Evolutionary conservation across 768 basidiomycete genomes (phyloP), one percentile per base, ranked within the genome.

Genomic region (Mycena rosella): DNA sequence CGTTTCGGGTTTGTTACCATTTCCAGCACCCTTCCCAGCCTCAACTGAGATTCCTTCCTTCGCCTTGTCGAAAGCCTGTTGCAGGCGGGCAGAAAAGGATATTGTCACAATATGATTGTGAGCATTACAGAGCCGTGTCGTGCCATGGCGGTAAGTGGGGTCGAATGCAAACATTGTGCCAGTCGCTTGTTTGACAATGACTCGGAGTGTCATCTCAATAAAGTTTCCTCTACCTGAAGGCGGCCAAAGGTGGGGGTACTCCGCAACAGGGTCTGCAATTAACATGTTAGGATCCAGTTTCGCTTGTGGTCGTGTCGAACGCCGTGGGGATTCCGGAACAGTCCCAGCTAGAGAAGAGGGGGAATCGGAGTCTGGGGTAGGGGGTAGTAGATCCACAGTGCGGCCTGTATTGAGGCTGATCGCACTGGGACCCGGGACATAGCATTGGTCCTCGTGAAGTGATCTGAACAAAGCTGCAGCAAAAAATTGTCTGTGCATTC

Each of bases 151-250:
- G 6, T 34, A n/a, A 2, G 9, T 36, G 17, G 53, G 32, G 22
- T 36, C 14, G n/a, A 45, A 47, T 5, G 30, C 26, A 2, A 63
- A 10, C 1, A 63, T 17, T 17, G 54, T 63, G 22, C 62, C 22
- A 9, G 32, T 17, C 1, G 54, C 45, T 45, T 55, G 53, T 17
- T 48, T 26, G 5, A 63, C 62, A 2, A 24, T 22, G 13, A 63
- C 62, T 42, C n/a, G 34, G 3, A 63, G 62, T 17, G 45, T 48
- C 32, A 63, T 17, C 24, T 63, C 54, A 22, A 63, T 44, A 24
- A 56, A 63, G 32, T 63, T 47, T 6, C 62, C 62, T 8, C 62
- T 54, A 26, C 45, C 61, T 1, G 11, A 6, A 1, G 42, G 18
- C 6, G 61, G 62, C 54, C 42, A 47, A 4, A 48, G 45, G 1